Percentiles rank a stretch among this genome's conserved stretches.
Conservation (phyloP, 441 rosid genomes). For the Biscutella auriculata region DNA sequence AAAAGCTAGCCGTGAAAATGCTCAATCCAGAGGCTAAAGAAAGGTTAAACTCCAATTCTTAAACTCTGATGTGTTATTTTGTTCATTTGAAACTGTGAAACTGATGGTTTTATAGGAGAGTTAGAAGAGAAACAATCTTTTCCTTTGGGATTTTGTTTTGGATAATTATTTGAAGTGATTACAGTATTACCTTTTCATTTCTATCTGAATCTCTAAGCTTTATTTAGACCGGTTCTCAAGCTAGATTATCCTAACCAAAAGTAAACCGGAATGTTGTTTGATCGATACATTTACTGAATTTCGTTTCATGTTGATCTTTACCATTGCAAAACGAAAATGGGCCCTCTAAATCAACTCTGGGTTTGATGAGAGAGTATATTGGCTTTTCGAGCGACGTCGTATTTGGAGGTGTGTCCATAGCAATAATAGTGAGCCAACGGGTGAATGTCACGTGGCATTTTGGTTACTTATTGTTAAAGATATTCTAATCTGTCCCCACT, state of each 20-base stretch:
- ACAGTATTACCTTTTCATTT: background rate
- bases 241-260: background rate
- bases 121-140: conserved; percentile 7
- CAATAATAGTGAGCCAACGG: background rate
- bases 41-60: background rate
- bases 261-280: conserved; percentile 5
- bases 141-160: background rate
- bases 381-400: background rate
- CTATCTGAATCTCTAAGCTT: background rate
- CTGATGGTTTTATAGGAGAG: conserved; percentile 6
- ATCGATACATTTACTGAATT: too few species aligned
- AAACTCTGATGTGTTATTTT: background rate
- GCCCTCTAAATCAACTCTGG: background rate
- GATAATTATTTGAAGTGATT: background rate
- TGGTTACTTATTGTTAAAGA: background rate
- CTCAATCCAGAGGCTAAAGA: conserved; percentile 12
- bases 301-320: too few species aligned
- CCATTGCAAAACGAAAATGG: background rate
- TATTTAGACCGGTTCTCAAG: background rate
- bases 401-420: background rate
- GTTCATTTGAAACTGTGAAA: conserved; percentile 9
- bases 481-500: conserved; percentile 9
- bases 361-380: background rate
- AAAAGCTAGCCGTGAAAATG: conserved; percentile 22
- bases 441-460: background rate